Percentiles rank a stretch among this genome's conserved stretches.
These are phyloP conservation scores for Marsdenia floribunda DNA, from an alignment of 257 asterid genomes.

Conservation along the genomic window DNA sequence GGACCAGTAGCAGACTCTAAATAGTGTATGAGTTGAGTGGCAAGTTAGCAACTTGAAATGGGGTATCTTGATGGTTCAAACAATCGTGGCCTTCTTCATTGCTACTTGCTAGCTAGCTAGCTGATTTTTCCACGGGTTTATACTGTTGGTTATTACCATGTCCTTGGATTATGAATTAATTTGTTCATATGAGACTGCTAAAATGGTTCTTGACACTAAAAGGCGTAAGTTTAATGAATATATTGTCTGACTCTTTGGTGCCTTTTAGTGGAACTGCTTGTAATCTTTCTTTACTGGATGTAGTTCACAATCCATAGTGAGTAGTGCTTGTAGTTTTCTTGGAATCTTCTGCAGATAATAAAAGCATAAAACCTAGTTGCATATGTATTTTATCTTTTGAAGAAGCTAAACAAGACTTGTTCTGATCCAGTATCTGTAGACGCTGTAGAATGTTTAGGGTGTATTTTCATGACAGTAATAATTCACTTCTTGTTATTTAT, in stretches of 20 bases:
- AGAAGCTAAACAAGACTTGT: neutral
- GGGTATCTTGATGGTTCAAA: neutral
- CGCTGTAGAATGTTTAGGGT: neutral
- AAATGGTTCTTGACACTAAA: too few relatives aligned
- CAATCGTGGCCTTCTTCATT: neutral
- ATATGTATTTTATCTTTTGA: neutral
- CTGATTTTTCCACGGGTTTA: neutral
- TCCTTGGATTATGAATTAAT: neutral
- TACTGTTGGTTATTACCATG: neutral
- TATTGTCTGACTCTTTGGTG: neutral
- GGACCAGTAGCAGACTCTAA: neutral
- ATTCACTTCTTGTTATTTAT: constrained; percentile 6
- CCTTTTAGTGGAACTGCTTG: neutral
- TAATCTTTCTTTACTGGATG: neutral
- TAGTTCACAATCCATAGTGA: neutral
- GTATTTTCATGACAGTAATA: neutral
- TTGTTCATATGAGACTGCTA: neutral
- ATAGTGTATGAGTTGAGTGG: neutral
- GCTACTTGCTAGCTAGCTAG: neutral
- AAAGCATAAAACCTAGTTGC: neutral
- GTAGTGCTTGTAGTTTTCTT: neutral
- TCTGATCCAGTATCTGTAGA: neutral
- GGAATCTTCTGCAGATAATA: neutral
- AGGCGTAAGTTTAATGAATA: neutral
- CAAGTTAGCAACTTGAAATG: neutral